Conservation (phyloP, 2,329 filamentous ascomycete genomes). For the Coniella lustricola region DNA sequence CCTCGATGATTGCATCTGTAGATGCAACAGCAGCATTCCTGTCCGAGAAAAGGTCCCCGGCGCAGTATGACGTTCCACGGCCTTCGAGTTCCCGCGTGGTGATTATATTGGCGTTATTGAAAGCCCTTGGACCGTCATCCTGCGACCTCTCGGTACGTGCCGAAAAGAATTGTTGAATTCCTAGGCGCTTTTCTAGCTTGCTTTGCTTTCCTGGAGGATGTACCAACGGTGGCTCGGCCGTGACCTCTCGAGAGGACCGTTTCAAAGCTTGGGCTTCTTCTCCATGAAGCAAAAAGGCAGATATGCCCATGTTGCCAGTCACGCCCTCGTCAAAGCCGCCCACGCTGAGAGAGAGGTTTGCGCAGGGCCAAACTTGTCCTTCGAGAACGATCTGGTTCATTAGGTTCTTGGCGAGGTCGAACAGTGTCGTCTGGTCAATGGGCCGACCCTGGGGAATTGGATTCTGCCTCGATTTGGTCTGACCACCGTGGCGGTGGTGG, state of each 20-base stretch:
- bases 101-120: too few species aligned
- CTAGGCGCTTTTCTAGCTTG: slow-evolving; percentile 35
- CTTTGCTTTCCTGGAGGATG: slow-evolving; percentile 36
- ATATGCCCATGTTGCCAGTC: slow-evolving; percentile 78
- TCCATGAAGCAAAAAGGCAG: slow-evolving; percentile 73
- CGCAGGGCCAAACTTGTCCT: slow-evolving; percentile 79
- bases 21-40: slow-evolving; percentile 14
- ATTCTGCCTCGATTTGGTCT: slow-evolving; percentile 66
- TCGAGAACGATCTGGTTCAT: slow-evolving; percentile 72
- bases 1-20: neutral
- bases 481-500: slow-evolving; percentile 68
- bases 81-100: neutral
- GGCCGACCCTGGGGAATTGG: slow-evolving; percentile 70
- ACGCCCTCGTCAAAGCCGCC: slow-evolving; percentile 88
- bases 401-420: slow-evolving; percentile 68
- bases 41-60: slow-evolving; percentile 1
- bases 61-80: slow-evolving; percentile 21
- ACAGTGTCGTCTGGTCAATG: slow-evolving; percentile 65
- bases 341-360: slow-evolving; percentile 82
- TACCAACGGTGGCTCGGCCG: slow-evolving; percentile 22
- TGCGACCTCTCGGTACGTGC: slow-evolving; percentile 21
- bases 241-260: slow-evolving; percentile 24
- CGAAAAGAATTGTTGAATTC: slow-evolving; percentile 53
- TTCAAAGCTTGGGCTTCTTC: slow-evolving; percentile 54
- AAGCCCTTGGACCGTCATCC: slow-evolving; percentile 18